Evolutionary conservation across 345 rosid species (phyloP).

Genomic region (Linum usitatissimum): DNA sequence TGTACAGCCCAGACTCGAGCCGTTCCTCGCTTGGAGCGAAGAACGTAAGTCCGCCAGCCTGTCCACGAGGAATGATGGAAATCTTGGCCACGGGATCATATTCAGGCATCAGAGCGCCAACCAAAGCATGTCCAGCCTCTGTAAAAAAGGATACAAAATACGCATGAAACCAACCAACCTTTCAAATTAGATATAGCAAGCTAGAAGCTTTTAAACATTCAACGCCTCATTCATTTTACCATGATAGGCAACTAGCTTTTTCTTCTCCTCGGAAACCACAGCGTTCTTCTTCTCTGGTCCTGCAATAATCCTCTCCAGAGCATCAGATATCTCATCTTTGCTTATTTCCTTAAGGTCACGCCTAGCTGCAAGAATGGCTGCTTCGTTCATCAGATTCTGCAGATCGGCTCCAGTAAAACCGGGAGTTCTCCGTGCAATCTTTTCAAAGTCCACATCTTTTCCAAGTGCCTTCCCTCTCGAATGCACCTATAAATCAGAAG

Average conservation of each 20-base stretch:
- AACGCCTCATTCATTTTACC: constrained; percentile 27
- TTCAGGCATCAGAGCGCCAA: constrained; percentile 94
- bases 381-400: constrained; percentile 97
- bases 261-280: constrained; percentile 87
- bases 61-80: constrained; percentile 94
- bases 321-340: constrained; percentile 96
- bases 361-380: constrained; percentile 95
- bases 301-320: constrained; percentile 92
- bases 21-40: constrained; percentile 96
- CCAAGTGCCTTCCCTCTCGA: constrained; percentile 96
- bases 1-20: constrained; percentile 92
- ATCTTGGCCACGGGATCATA: constrained; percentile 96
- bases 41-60: constrained; percentile 96
- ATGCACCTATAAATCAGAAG: constrained; percentile 45
- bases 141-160: constrained; percentile 13
- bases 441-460: constrained; percentile 92
- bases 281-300: constrained; percentile 99
- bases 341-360: constrained; percentile 96
- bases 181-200: background rate
- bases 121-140: constrained; percentile 99
- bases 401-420: constrained; percentile 96
- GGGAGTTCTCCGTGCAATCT: constrained; percentile 86
- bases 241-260: constrained; percentile 85
- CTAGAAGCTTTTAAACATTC: background rate
- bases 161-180: background rate